phyloP scores from a whole-genome alignment of 176 grass and related monocot species.

The Carex parvula region DNA sequence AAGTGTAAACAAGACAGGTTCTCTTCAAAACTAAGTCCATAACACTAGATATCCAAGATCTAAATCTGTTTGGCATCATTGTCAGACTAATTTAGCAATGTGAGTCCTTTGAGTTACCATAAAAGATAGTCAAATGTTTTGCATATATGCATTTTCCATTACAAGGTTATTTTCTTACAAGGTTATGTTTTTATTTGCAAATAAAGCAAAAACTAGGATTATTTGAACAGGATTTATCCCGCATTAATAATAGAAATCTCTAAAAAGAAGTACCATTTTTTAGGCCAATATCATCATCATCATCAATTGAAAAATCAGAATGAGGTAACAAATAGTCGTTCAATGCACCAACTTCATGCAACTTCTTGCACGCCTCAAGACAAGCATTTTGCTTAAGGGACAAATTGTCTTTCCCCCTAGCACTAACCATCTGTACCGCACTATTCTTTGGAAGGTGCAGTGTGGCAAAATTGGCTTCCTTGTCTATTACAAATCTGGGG shows the following conservation, averaged over 20 bases:
- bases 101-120: not conserved
- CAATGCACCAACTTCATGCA: slow-evolving; percentile 60
- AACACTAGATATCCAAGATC: not conserved
- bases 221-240: not conserved
- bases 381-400: slow-evolving; percentile 54
- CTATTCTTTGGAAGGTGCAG: slow-evolving; percentile 64
- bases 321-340: slow-evolving; percentile 56
- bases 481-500: slow-evolving; percentile 56
- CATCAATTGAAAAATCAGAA: slow-evolving; percentile 39
- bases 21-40: not conserved
- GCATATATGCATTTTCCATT: slow-evolving; percentile 9
- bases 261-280: slow-evolving; percentile 37
- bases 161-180: slow-evolving; percentile 2
- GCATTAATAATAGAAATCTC: not conserved
- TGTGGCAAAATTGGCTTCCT: slow-evolving; percentile 36
- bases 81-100: not conserved
- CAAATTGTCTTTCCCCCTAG: slow-evolving; percentile 24
- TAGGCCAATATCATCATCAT: slow-evolving; percentile 34
- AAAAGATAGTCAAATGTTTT: not conserved
- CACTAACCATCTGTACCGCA: slow-evolving; percentile 42
- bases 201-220: not conserved
- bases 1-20: not conserved
- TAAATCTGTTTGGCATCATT: not conserved
- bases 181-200: not conserved
- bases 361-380: slow-evolving; percentile 59